phyloP scores from a whole-genome alignment of 176 grass and related monocot genomes.

The Musa itinerans region DNA sequence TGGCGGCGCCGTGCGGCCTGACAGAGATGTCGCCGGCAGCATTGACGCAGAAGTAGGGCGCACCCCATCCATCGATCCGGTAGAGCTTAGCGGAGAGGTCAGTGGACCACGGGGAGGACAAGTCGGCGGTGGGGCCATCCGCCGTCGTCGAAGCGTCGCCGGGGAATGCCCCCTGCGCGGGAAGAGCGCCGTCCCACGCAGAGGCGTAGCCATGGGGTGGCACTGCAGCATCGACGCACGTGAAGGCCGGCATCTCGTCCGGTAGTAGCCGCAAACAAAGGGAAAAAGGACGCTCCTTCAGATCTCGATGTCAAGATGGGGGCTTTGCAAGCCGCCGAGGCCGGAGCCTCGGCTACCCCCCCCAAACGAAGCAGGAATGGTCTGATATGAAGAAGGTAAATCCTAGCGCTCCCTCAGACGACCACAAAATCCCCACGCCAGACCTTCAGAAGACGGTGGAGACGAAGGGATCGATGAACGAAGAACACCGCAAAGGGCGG shows the following conservation, averaged over 20 bases:
- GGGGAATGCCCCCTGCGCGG: neutral
- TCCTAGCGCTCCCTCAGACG: neutral
- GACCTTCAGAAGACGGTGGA: slow-evolving; percentile 15
- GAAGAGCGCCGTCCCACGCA: slow-evolving; percentile 12
- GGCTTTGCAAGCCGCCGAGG: slow-evolving; percentile 23
- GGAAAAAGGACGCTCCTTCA: neutral
- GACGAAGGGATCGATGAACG: neutral
- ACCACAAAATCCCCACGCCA: slow-evolving; percentile 16
- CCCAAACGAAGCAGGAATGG: slow-evolving; percentile 8
- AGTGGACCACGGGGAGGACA: neutral
- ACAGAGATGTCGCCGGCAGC: neutral
- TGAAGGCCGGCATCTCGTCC: slow-evolving; percentile 24
- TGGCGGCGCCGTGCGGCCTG: neutral
- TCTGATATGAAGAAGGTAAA: neutral
- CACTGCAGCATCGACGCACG: slow-evolving; percentile 3
- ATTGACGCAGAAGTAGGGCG: slow-evolving; percentile 7
- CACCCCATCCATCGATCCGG: slow-evolving; percentile 2
- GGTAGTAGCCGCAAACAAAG: neutral
- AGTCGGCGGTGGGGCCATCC: neutral
- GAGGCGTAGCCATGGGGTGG: neutral
- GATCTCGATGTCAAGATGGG: slow-evolving; percentile 13
- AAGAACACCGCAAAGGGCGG: neutral
- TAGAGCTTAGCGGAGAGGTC: slow-evolving; percentile 3
- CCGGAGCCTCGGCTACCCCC: slow-evolving; percentile 26
- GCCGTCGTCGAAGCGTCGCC: neutral